Conservation (phyloP, 73 alveolate genomes). For the Symbiodinium natans region DNA sequence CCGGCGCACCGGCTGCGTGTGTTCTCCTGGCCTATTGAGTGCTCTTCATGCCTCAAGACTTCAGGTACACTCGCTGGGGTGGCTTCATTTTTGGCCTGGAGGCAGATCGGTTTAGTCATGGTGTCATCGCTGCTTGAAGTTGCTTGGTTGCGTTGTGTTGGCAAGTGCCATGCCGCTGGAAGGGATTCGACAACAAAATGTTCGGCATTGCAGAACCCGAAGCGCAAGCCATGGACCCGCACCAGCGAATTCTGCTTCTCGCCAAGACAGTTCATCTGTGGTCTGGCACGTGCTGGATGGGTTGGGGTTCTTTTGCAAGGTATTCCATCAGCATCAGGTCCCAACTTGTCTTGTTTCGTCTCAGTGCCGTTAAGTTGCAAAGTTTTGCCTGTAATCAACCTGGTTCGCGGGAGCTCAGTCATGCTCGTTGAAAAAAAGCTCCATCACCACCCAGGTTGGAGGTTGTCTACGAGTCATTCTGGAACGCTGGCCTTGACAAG, state of each 20-base stretch:
- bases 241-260: conserved; percentile 85
- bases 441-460: conserved; percentile 80
- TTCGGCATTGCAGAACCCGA: conserved; percentile 92
- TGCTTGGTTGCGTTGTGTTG: no score
- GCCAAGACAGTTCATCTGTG: not conserved
- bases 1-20: not conserved
- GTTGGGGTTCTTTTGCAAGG: no score
- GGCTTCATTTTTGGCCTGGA: conserved; percentile 90
- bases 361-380: no score
- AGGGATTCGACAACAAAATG: conserved; percentile 91
- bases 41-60: not conserved
- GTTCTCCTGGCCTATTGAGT: not conserved
- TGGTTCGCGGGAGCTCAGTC: no score
- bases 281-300: no score
- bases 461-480: conserved; percentile 91
- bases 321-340: no score
- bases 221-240: conserved; percentile 94
- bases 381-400: no score
- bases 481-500: conserved; percentile 88
- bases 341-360: no score
- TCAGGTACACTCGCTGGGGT: conserved; percentile 80
- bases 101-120: not conserved
- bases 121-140: not conserved
- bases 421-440: no score
- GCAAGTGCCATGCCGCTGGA: no score